Base-by-base conservation (phyloP, 2,329 filamentous ascomycete genomes). In the Claviceps fusiformis region DNA sequence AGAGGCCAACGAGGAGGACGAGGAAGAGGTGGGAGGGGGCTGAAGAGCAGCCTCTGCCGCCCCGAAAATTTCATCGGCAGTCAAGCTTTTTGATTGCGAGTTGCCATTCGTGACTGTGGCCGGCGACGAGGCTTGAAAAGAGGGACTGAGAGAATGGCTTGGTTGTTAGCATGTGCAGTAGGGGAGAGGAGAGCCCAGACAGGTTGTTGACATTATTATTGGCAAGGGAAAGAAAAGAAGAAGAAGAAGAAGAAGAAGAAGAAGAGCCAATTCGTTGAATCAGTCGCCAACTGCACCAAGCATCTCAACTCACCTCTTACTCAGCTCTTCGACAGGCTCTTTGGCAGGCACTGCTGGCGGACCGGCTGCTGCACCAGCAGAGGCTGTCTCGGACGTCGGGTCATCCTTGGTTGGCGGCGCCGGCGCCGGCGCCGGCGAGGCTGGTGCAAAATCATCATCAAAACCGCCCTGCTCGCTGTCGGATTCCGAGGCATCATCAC, bases 381-480 rank as follows among this genome's bases (percentile, higher is more conserved):
- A 49, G 1, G 8, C 49, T 17, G 31, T 49, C 7, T 58, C 54
- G 33, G 56, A 52, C 53, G 63, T 61, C 35, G 59, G 59, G 17
- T 58, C 59, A 15, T 55, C 37, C 60, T 73, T 75, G 35, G 66
- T 61, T 31, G 68, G 65, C 27, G 76, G 74, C 19, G 19, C 19
- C 19, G 19, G 19, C 19, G 19, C 19, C 19, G 19, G 19, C 19
- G 19, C 19, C 29, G 76, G 74, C 5, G 78, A 78, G 2, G 80
- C 78, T 15, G 87, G 82, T 0, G 87, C 85, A 66, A 97, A 97
- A 68, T 96, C 86, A 65, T 98, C 93, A 52, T 95, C 92, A 65
- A 97, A 97, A 0, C 91, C 89, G 46, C 88, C 89, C 51, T 81
- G 80, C 50, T 89, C 87, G 57, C 82, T 87, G 54, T 83, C 85